Percentiles rank a stretch among this genome's conserved stretches.
phyloP scores from a whole-genome alignment of 2,329 filamentous ascomycete species.

The Penicillium sp. region DNA sequence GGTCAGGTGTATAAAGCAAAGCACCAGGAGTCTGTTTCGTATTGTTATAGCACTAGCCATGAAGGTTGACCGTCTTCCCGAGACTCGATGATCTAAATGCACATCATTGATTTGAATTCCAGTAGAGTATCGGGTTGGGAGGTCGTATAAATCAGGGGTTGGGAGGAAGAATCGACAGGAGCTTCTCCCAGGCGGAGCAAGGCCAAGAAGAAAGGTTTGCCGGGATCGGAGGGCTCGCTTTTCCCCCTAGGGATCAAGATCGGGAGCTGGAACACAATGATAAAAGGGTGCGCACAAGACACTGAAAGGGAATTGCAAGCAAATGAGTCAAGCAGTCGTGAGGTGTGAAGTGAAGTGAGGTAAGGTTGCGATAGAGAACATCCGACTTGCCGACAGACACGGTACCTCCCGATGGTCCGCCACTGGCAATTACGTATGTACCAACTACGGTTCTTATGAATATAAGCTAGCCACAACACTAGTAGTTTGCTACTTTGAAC shows the following conservation, averaged over 20 bases:
- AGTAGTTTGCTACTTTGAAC: too few species aligned
- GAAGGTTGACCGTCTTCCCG: constrained; percentile 16
- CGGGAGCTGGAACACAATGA: not conserved
- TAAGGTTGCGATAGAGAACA: constrained; percentile 14
- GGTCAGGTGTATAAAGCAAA: constrained; percentile 3
- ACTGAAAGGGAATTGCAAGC: not conserved
- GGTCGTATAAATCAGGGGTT: not conserved
- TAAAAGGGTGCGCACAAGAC: not conserved
- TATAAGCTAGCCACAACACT: too few species aligned
- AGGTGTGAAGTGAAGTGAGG: not conserved
- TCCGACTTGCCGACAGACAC: constrained; percentile 23
- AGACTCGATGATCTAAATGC: constrained; percentile 15
- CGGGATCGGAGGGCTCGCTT: not conserved
- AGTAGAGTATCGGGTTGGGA: not conserved
- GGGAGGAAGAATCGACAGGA: not conserved
- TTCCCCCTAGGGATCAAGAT: not conserved
- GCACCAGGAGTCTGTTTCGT: constrained; percentile 5
- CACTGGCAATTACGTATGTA: constrained; percentile 5
- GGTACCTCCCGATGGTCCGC: constrained; percentile 24
- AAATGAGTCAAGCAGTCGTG: not conserved
- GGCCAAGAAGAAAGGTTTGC: not conserved
- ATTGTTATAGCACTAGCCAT: constrained; percentile 20
- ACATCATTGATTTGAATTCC: constrained; percentile 16
- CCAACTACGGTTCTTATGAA: not conserved
- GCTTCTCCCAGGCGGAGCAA: not conserved